phyloP scores from a whole-genome alignment of 2,329 filamentous ascomycete species.

The Aspergillus felis region DNA sequence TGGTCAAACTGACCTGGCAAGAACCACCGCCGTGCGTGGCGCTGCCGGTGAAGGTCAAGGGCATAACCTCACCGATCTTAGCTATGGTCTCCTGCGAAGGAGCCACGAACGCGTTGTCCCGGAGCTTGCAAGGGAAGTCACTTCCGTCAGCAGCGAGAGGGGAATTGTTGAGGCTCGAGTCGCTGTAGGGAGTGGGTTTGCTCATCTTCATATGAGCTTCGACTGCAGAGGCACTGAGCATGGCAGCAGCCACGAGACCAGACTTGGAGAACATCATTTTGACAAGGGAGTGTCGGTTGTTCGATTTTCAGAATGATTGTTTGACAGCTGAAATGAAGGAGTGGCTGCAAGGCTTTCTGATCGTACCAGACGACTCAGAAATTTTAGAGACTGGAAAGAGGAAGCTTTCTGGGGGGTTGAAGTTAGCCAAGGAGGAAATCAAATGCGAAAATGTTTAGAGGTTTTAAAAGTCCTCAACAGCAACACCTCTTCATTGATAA shows the following conservation, averaged over 20 bases:
- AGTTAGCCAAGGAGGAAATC: conserved; percentile 9
- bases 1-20: conserved; percentile 84
- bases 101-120: conserved; percentile 38
- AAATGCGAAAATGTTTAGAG: not conserved
- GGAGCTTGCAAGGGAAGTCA: conserved; percentile 80
- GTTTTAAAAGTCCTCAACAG: not conserved
- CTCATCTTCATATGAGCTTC: conserved; percentile 74
- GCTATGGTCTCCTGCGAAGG: conserved; percentile 55
- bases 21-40: conserved; percentile 88
- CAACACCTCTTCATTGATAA: not conserved
- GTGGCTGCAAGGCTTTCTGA: conserved; percentile 16
- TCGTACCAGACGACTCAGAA: conserved; percentile 35
- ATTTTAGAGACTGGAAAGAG: conserved; percentile 17
- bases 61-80: conserved; percentile 58
- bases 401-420: conserved; percentile 9
- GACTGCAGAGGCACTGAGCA: conserved; percentile 53
- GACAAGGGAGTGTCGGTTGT: conserved; percentile 11
- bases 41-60: conserved; percentile 63
- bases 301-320: conserved; percentile 10
- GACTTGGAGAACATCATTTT: conserved; percentile 30
- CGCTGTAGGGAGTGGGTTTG: conserved; percentile 61
- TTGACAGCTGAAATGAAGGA: conserved; percentile 15
- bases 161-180: conserved; percentile 52
- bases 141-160: conserved; percentile 60
- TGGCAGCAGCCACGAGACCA: conserved; percentile 36